Conservation (phyloP, 2,329 filamentous ascomycete species). For the Kalaharituber pfeilii region DNA sequence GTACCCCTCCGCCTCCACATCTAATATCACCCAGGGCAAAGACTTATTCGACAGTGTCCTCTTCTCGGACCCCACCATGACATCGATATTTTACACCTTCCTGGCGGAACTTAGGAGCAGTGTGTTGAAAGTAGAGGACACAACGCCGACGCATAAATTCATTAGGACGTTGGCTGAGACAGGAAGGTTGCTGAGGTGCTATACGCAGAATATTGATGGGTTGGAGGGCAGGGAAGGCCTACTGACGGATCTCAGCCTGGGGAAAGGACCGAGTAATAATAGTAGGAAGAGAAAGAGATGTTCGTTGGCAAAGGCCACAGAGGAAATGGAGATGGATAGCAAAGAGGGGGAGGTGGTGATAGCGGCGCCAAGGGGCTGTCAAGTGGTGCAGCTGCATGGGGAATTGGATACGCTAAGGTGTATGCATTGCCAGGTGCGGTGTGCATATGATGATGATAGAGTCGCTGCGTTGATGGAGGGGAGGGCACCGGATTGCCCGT, state of each 20-base stretch:
- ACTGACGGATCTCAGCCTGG: conserved; percentile 42
- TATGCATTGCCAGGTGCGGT: conserved; percentile 26
- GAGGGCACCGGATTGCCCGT: conserved; percentile 48
- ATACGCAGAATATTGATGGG: conserved; percentile 60
- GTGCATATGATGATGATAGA: conserved; percentile 35
- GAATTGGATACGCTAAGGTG: conserved; percentile 49
- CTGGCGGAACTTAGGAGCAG: conserved; percentile 49
- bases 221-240: conserved; percentile 54
- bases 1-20: conserved; percentile 24
- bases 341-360: conserved; percentile 5
- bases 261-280: conserved; percentile 36
- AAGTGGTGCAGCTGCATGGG: conserved; percentile 50
- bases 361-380: conserved; percentile 24
- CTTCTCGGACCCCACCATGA: conserved; percentile 50
- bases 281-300: conserved; percentile 25
- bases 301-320: conserved; percentile 11
- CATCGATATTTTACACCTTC: conserved; percentile 56
- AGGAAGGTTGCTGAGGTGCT: conserved; percentile 51
- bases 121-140: conserved; percentile 40
- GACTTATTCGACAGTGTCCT: conserved; percentile 56
- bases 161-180: conserved; percentile 49
- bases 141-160: conserved; percentile 50
- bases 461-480: conserved; percentile 35
- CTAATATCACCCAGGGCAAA: conserved; percentile 41
- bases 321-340: conserved; percentile 5